phyloP scores from a whole-genome alignment of 768 basidiomycete genomes.

The Rhizopogon sp. region DNA sequence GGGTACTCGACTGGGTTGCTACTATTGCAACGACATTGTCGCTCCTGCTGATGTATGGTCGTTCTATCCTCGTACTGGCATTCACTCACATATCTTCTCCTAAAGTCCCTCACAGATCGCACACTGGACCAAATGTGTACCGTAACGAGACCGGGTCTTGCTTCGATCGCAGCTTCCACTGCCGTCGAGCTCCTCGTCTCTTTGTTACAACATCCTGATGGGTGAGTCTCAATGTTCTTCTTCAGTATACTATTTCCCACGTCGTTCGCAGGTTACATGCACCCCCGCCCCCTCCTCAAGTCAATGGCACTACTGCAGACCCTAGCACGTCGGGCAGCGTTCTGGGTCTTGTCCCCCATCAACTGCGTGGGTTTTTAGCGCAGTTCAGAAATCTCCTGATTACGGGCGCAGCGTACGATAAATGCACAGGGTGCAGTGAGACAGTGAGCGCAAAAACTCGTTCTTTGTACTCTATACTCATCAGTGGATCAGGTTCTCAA shows the following conservation, averaged over 20 bases:
- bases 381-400: slow-evolving; percentile 84
- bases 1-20: slow-evolving; percentile 70
- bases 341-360: slow-evolving; percentile 89
- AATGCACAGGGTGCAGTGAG: slow-evolving; percentile 89
- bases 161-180: slow-evolving; percentile 85
- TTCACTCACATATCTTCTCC: neutral
- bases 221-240: slow-evolving; percentile 40
- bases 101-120: slow-evolving; percentile 70
- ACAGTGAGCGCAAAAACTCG: slow-evolving; percentile 39
- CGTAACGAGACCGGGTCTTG: slow-evolving; percentile 91
- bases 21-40: slow-evolving; percentile 98
- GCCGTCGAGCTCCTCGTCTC: slow-evolving; percentile 92
- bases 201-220: slow-evolving; percentile 82
- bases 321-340: slow-evolving; percentile 40
- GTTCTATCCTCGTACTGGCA: neutral
- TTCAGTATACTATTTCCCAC: neutral
- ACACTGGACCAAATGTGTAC: slow-evolving; percentile 99
- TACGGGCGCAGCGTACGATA: slow-evolving; percentile 79
- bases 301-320: slow-evolving; percentile 23
- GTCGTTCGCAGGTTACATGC: slow-evolving; percentile 48
- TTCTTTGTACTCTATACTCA: neutral
- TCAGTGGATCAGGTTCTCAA: slow-evolving; percentile 52
- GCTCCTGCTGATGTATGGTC: slow-evolving; percentile 83
- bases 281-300: slow-evolving; percentile 56
- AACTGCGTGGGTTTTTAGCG: slow-evolving; percentile 84